Evolutionary conservation across 495 filamentous ascomycete species (phyloP), one percentile per base, ranked within the genome.

Genomic region (Melanomma pulvis-pyrius): DNA sequence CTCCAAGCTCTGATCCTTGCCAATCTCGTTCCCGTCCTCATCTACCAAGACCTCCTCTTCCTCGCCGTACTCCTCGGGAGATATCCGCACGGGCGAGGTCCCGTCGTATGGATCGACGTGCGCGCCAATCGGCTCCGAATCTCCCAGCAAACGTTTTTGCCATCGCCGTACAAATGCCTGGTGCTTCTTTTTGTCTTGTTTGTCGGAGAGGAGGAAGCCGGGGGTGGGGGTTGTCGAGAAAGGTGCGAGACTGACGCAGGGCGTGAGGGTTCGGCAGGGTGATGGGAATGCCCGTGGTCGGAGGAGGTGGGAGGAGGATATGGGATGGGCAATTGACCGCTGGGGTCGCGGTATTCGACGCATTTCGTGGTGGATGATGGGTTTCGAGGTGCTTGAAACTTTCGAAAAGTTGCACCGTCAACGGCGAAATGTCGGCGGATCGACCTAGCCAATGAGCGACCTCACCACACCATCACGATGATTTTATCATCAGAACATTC

Each of bases 21-120:
- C 46, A 44, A 44, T 24, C 29, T 52, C 66, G 11, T 49, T 29
- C 19, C 68, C 69, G 21, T 66, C 55, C 28, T 46, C 41, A 2
- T 69, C 70, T 19, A 47, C 48, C 22, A 54, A 39, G 13, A 39
- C 19, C 57, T 73, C 73, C 15, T 65, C 65, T 59, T 74, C 74
- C 46, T 54, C 30, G n/a, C 44, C 51, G 21, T 67, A 34, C 39
- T 70, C 67, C 34, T 69, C 61, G 32, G 68, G 59, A 17, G 59
- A 44, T 46, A 86, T 72, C 30, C 78, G 63, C 21, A 64, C 49
- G 7, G 67, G 67, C 25, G 60, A 64, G 12, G 67, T 64, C 21
- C 47, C 9, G 57, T 69, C 67, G 26, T 69, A 69, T 19, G 67
- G 67, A 25, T 69, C 67, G 13, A 69, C 67, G 32, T 56, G 67